phyloP scores from a whole-genome alignment of 441 rosid species.

The Brassica hybrid region DNA sequence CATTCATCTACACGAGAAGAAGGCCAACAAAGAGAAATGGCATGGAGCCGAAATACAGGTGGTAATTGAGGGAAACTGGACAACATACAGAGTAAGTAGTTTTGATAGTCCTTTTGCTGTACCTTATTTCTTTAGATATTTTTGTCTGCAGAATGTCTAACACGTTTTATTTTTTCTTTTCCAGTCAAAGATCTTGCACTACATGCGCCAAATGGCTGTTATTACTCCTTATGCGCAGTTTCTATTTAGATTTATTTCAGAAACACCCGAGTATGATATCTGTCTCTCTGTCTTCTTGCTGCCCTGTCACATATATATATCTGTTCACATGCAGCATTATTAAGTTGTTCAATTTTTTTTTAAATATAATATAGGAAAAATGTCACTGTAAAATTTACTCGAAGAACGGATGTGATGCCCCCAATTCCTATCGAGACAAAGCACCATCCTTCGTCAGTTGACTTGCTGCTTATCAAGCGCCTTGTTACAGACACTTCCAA shows the following conservation, averaged over 20 bases:
- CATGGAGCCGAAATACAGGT: slow-evolving; percentile 97
- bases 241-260: slow-evolving; percentile 81
- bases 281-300: slow-evolving; percentile 17
- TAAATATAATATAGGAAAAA: slow-evolving; percentile 70
- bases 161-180: slow-evolving; percentile 38
- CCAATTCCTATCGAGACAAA: slow-evolving; percentile 95
- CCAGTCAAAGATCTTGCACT: slow-evolving; percentile 98
- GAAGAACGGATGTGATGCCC: slow-evolving; percentile 98
- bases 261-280: slow-evolving; percentile 75
- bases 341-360: slow-evolving; percentile 17
- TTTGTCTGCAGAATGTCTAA: slow-evolving; percentile 21
- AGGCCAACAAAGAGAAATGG: slow-evolving; percentile 70
- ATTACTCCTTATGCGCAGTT: slow-evolving; percentile 99
- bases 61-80: slow-evolving; percentile 98
- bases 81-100: slow-evolving; percentile 85
- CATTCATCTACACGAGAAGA: slow-evolving; percentile 87
- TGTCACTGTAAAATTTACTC: slow-evolving; percentile 80
- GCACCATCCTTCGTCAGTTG: slow-evolving; percentile 98
- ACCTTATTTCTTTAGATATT: slow-evolving; percentile 5
- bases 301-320: slow-evolving; percentile 22
- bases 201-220: slow-evolving; percentile 99
- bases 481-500: slow-evolving; percentile 93
- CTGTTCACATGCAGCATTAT: slow-evolving; percentile 25
- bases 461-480: slow-evolving; percentile 89
- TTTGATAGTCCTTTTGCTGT: neutral